These are phyloP conservation scores for Hypoxylon sp. DNA, from an alignment of 2,329 filamentous ascomycete species.

Conservation along the genomic window DNA sequence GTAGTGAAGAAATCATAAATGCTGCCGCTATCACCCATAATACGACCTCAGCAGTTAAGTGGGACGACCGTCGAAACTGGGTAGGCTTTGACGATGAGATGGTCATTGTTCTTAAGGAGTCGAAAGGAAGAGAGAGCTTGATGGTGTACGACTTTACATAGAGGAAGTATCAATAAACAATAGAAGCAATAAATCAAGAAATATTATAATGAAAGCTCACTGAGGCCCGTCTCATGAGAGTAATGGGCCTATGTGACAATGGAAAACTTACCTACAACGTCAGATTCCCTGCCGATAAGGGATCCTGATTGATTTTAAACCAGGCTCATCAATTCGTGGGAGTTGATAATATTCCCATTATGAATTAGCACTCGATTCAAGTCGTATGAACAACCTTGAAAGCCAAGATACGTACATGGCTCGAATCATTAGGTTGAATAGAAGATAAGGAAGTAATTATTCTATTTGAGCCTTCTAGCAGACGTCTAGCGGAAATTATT, in stretches of 20 bases:
- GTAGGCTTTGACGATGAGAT: conserved; percentile 93
- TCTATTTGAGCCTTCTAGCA: no score
- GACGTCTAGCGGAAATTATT: no score
- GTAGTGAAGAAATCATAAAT: conserved; percentile 38
- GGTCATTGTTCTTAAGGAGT: conserved; percentile 87
- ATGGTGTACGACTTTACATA: conserved; percentile 89
- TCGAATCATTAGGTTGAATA: no score
- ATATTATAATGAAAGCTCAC: neutral
- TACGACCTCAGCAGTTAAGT: conserved; percentile 42
- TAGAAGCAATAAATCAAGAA: neutral
- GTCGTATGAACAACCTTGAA: no score
- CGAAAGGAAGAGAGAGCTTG: conserved; percentile 78
- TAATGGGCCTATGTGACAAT: neutral
- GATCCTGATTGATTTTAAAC: no score
- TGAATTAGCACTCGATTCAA: no score
- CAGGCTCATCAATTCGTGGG: no score
- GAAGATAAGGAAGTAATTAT: no score
- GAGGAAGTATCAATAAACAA: neutral
- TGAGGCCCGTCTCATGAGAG: neutral
- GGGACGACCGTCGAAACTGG: conserved; percentile 72
- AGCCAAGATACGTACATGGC: no score
- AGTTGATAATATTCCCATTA: no score
- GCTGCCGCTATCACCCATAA: neutral
- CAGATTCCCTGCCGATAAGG: neutral
- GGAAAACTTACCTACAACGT: neutral